phyloP scores from a whole-genome alignment of 208 protist species.

The Entamoeba histolytica region DNA sequence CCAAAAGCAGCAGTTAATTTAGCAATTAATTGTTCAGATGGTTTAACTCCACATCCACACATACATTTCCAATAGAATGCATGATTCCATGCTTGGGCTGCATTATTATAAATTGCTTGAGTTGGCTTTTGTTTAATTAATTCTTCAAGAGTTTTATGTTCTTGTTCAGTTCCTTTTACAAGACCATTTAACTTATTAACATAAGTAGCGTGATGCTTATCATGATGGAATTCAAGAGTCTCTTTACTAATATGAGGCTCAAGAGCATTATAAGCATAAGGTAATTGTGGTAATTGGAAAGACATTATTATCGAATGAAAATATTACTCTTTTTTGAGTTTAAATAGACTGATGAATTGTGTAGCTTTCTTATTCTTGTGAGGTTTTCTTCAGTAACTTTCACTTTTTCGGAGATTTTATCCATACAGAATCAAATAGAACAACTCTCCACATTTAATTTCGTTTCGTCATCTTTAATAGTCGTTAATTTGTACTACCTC shows the following conservation, averaged over 20 bases:
- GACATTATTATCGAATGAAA: not conserved
- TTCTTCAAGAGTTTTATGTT: not conserved
- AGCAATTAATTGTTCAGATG: not conserved
- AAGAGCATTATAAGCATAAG: not conserved
- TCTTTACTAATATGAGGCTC: conserved; percentile 1
- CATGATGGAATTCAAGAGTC: conserved; percentile 17
- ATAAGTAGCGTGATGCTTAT: conserved; percentile 13
- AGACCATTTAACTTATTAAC: conserved; percentile 16
- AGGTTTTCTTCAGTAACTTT: too few relatives aligned
- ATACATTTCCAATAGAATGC: not conserved
- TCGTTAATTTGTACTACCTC: too few relatives aligned
- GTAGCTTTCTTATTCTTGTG: too few relatives aligned
- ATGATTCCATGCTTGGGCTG: not conserved
- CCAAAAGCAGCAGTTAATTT: not conserved
- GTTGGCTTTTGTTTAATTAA: not conserved
- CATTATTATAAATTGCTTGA: not conserved
- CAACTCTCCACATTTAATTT: too few relatives aligned
- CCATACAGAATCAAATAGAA: too few relatives aligned
- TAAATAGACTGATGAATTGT: too few relatives aligned
- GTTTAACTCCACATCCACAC: not conserved
- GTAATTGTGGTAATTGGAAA: not conserved
- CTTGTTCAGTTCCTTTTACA: not conserved
- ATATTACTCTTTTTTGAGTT: too few relatives aligned
- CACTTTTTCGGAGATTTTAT: too few relatives aligned
- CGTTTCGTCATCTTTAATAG: too few relatives aligned